These are phyloP conservation scores for Cyclospora cayetanensis DNA, from an alignment of 169 alveolate species.

Conservation along the genomic window DNA sequence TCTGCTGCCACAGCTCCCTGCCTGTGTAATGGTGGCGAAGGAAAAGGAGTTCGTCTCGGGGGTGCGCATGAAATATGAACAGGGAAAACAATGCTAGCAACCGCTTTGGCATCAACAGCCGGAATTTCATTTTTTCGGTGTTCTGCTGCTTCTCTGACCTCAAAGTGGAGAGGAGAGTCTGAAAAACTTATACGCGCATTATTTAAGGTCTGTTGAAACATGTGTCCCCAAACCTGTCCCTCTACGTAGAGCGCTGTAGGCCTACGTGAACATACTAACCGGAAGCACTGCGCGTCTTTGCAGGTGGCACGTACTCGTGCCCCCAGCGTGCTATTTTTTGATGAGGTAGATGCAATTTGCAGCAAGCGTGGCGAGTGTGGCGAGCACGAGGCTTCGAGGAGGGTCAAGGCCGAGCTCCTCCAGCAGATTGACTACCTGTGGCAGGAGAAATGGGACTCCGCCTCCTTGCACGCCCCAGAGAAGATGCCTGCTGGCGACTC, in stretches of 20 bases:
- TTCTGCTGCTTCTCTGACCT: conserved; percentile 91
- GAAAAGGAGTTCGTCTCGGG: no score
- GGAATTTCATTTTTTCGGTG: conserved; percentile 92
- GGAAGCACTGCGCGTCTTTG: background rate
- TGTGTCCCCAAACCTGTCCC: background rate
- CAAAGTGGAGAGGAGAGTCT: conserved; percentile 95
- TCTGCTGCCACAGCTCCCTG: no score
- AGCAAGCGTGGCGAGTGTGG: conserved; percentile 85
- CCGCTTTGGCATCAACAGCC: conserved; percentile 95
- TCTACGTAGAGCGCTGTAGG: background rate
- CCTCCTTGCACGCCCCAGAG: background rate
- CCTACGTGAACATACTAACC: background rate
- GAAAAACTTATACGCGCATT: conserved; percentile 89
- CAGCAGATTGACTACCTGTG: conserved; percentile 92
- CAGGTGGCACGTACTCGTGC: conserved; percentile 93
- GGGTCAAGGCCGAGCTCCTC: conserved; percentile 92
- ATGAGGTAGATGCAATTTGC: conserved; percentile 93
- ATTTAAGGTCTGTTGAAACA: conserved; percentile 46
- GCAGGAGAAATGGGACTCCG: background rate
- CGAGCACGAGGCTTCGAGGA: conserved; percentile 90
- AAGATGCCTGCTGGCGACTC: background rate
- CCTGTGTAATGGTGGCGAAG: no score
- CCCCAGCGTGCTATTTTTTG: conserved; percentile 94
- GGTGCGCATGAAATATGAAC: no score
- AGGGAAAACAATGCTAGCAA: conserved; percentile 94